Evolutionary conservation across 768 basidiomycete genomes (phyloP), one percentile per base, ranked within the genome.

Genomic region (Basidioascus undulatus): DNA sequence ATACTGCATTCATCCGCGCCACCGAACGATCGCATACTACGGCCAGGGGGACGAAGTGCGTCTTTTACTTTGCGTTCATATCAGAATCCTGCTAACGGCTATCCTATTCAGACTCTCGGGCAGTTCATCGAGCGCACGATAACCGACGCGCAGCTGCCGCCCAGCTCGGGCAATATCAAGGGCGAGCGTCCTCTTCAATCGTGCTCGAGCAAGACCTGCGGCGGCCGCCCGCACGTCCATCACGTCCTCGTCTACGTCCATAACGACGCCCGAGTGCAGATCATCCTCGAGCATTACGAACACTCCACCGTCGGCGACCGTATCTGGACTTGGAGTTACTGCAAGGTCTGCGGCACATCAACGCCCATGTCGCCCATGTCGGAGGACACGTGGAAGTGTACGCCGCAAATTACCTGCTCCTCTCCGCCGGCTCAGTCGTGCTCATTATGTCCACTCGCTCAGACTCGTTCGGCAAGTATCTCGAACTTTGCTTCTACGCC

Each of bases 401-500:
- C 33, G n/a, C n/a, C n/a, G n/a, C n/a, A n/a, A n/a, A n/a, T n/a
- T n/a, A n/a, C n/a, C n/a, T n/a, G n/a, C n/a, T n/a, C n/a, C n/a
- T n/a, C n/a, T n/a, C n/a, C n/a, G n/a, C n/a, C n/a, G n/a, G n/a
- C n/a, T n/a, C n/a, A n/a, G n/a, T n/a, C n/a, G n/a, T n/a, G n/a
- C n/a, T n/a, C n/a, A n/a, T n/a, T n/a, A n/a, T n/a, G n/a, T n/a
- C n/a, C n/a, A n/a, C 87, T 67, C 78, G 82, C 52, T 65, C 76
- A 42, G 84, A 89, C 55, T 94, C 87, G 5, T 89, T 94, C 55
- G 82, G 78, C 27, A 87, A 92, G 51, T 96, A 89, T 57, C 68
- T 98, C 23, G 89, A 98, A 54, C 70, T 89, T 21, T 79, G 84
- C 53, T 94, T 94, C 58, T 92, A 96, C 58, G 86, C 84, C 24